Conservation (phyloP, 371 early-diverging fungal genomes). For the Capniomyces stellatus region DNA sequence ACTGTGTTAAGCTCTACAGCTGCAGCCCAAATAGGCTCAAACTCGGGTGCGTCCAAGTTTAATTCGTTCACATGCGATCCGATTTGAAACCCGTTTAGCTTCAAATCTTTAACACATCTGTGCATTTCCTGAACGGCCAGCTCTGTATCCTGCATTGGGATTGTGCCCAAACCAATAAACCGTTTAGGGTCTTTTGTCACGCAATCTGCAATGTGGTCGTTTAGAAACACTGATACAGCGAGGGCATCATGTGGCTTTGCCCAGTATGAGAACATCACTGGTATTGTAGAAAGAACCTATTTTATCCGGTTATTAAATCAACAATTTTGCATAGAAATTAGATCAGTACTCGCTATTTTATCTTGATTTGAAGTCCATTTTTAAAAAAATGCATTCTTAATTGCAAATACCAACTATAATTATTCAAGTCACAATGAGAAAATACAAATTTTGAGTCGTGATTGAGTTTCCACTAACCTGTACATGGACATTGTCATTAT, state of each 20-base stretch:
- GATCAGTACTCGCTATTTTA: too few species aligned
- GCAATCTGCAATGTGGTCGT: slow-evolving; percentile 50
- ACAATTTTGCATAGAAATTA: slow-evolving; percentile 5
- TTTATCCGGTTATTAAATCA: not conserved
- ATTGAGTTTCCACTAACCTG: slow-evolving; percentile 25
- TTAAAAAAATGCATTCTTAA: too few species aligned
- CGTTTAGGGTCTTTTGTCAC: slow-evolving; percentile 40
- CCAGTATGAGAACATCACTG: slow-evolving; percentile 51
- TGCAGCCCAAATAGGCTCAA: slow-evolving; percentile 44
- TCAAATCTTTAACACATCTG: slow-evolving; percentile 46
- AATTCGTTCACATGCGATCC: slow-evolving; percentile 51
- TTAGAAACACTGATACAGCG: slow-evolving; percentile 35
- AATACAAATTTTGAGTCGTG: too few species aligned
- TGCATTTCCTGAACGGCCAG: slow-evolving; percentile 41
- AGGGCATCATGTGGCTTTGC: slow-evolving; percentile 34
- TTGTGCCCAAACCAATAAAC: slow-evolving; percentile 46
- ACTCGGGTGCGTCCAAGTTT: slow-evolving; percentile 51
- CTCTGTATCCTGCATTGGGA: slow-evolving; percentile 53
- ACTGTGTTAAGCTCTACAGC: slow-evolving; percentile 42
- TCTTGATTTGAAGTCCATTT: too few species aligned
- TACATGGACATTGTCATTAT: slow-evolving; percentile 34
- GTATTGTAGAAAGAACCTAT: slow-evolving; percentile 45
- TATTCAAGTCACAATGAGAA: too few species aligned
- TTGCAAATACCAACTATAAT: too few species aligned
- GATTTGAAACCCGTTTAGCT: slow-evolving; percentile 46